Base-by-base conservation (phyloP, 1,284 basidiomycete species). In the Trametes polyzona region DNA sequence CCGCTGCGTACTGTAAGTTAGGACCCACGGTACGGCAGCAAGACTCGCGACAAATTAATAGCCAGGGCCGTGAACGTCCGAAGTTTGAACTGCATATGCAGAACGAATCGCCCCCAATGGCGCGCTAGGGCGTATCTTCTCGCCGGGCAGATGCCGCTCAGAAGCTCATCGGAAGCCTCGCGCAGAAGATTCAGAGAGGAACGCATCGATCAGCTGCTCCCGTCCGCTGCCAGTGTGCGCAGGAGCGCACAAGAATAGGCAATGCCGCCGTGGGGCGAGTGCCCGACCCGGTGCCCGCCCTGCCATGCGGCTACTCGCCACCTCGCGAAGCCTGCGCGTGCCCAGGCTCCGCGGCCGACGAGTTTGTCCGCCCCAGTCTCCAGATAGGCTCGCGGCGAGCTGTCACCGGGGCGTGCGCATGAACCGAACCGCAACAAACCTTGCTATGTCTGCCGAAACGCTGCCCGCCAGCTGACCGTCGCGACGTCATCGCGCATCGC, bases 291-390 rank as follows among this genome's bases (percentile, higher is more conserved):
- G 23, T 24, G 33, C 41, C 23, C 23, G 17, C 23, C 7, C 8
- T 41, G 43, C 55, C 58, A 57, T 36, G 58, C 55, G 58, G 58
- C 58, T 60, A 60, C 58, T 53, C 43, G 58, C 54, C 58, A 40
- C 43, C 58, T 35, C 11, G 46, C 10, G 35, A 36, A 47, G 33
- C 40, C 27, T 29, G 35, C 17, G 7, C n/a, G n/a, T 36, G 26
- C 46, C 35, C 40, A 37, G 39, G 32, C 21, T 43, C 19, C 16
- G 19, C 16, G n/a, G 21, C 33, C 17, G 12, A 33, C 49, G 26
- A 23, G 17, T 11, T 41, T 14, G n/a, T 16, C 37, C 49, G 7
- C 37, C 26, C 29, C 27, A 16, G 11, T 23, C n/a, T 17, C 32
- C 30, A 42, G 32, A 32, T n/a, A 39, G 17, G 36, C 36, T 21